A percentile compares a stretch with the other conserved stretches of the same genome.
These are phyloP conservation scores for Bretziella fagacearum DNA, from an alignment of 2,329 filamentous ascomycete species.

Conservation along the genomic window DNA sequence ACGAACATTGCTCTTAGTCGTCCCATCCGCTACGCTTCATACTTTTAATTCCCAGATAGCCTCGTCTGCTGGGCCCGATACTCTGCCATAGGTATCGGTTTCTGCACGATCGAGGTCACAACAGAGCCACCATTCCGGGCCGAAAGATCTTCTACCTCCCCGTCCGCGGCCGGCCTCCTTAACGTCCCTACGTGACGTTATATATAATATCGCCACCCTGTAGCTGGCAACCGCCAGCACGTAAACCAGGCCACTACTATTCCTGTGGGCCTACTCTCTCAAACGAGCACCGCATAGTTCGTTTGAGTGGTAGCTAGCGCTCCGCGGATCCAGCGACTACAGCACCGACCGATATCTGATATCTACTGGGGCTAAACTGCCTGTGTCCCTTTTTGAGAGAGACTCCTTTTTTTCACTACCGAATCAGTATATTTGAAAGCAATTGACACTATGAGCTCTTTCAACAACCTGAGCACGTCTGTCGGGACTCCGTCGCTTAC, in stretches of 20 bases:
- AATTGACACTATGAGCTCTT: constrained; percentile 16
- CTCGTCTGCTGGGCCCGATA: constrained; percentile 66
- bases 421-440: constrained; percentile 16
- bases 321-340: constrained; percentile 47
- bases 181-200: constrained; percentile 60
- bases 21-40: constrained; percentile 19
- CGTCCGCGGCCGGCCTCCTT: constrained; percentile 75
- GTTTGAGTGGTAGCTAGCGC: constrained; percentile 97
- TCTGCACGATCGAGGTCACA: constrained; percentile 48
- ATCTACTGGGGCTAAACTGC: constrained; percentile 10
- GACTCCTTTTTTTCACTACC: constrained; percentile 1
- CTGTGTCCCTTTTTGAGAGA: constrained; percentile 12
- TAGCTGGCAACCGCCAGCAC: constrained; percentile 81
- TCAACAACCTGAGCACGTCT: constrained; percentile 33
- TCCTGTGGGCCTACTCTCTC: constrained; percentile 96
- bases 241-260: constrained; percentile 34
- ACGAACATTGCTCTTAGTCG: background rate
- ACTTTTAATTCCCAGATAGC: constrained; percentile 16
- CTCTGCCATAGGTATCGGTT: constrained; percentile 66
- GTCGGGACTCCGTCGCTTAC: constrained; percentile 76
- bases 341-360: constrained; percentile 7
- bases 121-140: constrained; percentile 73
- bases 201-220: constrained; percentile 27
- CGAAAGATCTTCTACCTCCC: constrained; percentile 66
- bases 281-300: constrained; percentile 85